Conservation (phyloP, 2,329 filamentous ascomycete species). For the Eutypa lata region DNA sequence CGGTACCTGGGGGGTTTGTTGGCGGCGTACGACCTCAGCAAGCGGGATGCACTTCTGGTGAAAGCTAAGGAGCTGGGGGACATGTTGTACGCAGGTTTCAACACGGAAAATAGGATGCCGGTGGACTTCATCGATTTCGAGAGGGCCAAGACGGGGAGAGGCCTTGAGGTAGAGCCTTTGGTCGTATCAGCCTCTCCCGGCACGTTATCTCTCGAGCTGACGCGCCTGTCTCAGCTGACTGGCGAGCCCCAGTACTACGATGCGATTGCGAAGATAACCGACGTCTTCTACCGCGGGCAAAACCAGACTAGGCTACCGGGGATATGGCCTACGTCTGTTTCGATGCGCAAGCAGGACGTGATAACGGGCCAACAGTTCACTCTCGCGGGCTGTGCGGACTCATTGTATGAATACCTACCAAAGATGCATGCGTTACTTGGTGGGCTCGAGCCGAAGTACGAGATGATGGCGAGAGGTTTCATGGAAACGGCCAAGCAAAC, state of each 20-base stretch:
- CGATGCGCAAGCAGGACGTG: slow-evolving; percentile 52
- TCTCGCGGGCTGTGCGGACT: slow-evolving; percentile 35
- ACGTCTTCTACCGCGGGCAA: slow-evolving; percentile 64
- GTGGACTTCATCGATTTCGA: slow-evolving; percentile 45
- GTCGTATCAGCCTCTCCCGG: slow-evolving; percentile 51
- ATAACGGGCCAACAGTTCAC: slow-evolving; percentile 29
- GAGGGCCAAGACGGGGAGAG: slow-evolving; percentile 33
- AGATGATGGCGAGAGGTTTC: slow-evolving; percentile 40
- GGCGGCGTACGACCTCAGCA: slow-evolving; percentile 37
- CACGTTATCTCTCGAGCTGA: slow-evolving; percentile 70
- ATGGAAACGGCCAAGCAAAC: slow-evolving; percentile 57
- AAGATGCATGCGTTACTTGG: slow-evolving; percentile 65
- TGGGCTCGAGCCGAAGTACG: slow-evolving; percentile 43
- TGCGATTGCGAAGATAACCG: slow-evolving; percentile 64
- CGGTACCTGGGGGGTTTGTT: slow-evolving; percentile 42
- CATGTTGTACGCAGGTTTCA: slow-evolving; percentile 42
- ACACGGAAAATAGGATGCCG: slow-evolving; percentile 44
- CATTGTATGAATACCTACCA: slow-evolving; percentile 55
- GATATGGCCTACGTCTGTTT: slow-evolving; percentile 67
- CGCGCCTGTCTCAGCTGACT: slow-evolving; percentile 69
- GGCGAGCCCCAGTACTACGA: slow-evolving; percentile 72
- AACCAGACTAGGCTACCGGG: slow-evolving; percentile 65
- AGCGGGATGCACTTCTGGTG: slow-evolving; percentile 33
- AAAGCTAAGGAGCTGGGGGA: slow-evolving; percentile 46
- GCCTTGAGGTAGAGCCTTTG: slow-evolving; percentile 28